A percentile compares a stretch with the other conserved stretches of the same genome.
Conservation (phyloP, 176 grass and related monocot genomes). For the Echinochloa phyllopogon region DNA sequence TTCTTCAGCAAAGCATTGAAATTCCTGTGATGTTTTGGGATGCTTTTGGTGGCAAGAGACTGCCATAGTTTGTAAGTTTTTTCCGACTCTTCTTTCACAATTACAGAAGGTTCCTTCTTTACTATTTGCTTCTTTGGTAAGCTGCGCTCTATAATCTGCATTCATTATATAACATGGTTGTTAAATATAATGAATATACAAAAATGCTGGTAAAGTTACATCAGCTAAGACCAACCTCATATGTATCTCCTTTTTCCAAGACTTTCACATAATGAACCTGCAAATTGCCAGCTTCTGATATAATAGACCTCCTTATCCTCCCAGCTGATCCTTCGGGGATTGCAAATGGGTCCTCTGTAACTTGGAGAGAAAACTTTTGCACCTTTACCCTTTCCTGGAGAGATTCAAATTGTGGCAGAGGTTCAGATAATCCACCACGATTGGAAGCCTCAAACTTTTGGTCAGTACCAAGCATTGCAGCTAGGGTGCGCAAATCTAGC, state of each 20-base stretch:
- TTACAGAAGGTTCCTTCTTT: conserved; percentile 86
- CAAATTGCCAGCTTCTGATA: conserved; percentile 83
- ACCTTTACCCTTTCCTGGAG: conserved; percentile 86
- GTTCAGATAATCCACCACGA: conserved; percentile 78
- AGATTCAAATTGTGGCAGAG: conserved; percentile 78
- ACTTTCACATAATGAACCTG: conserved; percentile 98
- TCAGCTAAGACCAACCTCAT: conserved; percentile 76
- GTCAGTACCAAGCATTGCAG: conserved; percentile 74
- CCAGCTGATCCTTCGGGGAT: conserved; percentile 98
- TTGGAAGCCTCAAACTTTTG: conserved; percentile 58
- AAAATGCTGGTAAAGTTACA: conserved; percentile 23
- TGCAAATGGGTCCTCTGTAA: conserved; percentile 80
- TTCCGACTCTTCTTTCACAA: conserved; percentile 72
- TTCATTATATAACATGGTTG: conserved; percentile 29
- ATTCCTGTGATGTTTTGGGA: conserved; percentile 84
- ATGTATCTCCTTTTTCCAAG: conserved; percentile 98
- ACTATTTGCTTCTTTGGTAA: conserved; percentile 93
- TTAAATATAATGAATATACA: conserved; percentile 38
- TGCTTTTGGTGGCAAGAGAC: conserved; percentile 70
- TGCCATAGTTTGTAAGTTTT: conserved; percentile 79
- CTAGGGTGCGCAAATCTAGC: conserved; percentile 77
- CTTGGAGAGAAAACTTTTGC: conserved; percentile 84
- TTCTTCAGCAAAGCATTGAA: conserved; percentile 78
- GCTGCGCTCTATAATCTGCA: conserved; percentile 99
- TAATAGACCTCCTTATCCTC: conserved; percentile 83